These are phyloP conservation scores for Strobilomyces confusus DNA, from an alignment of 768 basidiomycete species.

Conservation along the genomic window DNA sequence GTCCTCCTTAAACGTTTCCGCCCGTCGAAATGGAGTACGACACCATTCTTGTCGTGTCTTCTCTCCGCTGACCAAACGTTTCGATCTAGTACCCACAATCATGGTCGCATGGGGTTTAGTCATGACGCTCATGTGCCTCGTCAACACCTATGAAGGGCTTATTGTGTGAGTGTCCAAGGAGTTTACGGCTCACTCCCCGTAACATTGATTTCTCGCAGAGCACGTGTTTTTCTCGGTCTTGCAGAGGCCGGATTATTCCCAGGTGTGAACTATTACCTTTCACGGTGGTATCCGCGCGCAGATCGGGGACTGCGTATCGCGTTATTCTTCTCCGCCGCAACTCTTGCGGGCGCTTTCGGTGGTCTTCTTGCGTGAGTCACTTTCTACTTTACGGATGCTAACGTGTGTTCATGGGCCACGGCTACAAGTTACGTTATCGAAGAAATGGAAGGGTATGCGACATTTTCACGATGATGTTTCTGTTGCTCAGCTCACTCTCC, in stretches of 20 bases:
- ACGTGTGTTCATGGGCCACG: background rate
- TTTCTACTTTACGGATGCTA: background rate
- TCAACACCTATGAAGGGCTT: background rate
- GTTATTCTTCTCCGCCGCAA: background rate
- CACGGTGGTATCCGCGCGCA: background rate
- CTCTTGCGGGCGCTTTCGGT: background rate
- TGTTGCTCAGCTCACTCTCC: background rate
- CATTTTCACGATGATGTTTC: background rate
- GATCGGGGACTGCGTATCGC: background rate
- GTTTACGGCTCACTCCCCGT: background rate
- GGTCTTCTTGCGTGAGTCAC: background rate
- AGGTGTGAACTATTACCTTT: background rate
- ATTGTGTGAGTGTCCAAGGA: background rate
- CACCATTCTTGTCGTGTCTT: background rate
- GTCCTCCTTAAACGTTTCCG: background rate
- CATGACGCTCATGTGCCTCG: background rate
- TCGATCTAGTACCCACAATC: background rate
- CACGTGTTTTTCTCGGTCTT: background rate
- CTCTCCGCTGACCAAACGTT: background rate
- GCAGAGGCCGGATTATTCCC: background rate
- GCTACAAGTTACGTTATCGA: background rate
- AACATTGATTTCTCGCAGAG: background rate
- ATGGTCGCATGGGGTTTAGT: background rate
- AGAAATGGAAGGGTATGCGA: background rate
- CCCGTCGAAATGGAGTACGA: background rate